Evolutionary conservation across 2,329 filamentous ascomycete genomes (phyloP), one percentile per base, ranked within the genome.

Genomic region (Cordyceps cateniannulata): DNA sequence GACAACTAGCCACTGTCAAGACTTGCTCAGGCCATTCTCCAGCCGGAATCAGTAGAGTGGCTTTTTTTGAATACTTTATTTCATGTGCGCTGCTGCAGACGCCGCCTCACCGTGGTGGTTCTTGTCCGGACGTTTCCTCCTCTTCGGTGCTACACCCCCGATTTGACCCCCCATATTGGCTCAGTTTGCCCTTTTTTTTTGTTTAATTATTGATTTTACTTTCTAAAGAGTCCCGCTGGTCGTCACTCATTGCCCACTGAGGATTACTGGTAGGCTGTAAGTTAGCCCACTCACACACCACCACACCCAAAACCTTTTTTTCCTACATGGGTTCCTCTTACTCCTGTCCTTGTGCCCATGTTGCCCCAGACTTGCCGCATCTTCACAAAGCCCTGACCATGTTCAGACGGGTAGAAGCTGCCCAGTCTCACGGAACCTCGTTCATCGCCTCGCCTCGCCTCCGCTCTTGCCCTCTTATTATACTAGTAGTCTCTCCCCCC

Each of bases 301-400:
- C 47, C n/a, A n/a, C n/a, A n/a, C 9, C 40, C 44, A 45, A 22
- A 32, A 16, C 45, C 32, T 40, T 40, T 44, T 24, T 7, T 20
- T 27, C 5, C 20, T 8, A 42, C 51, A 56, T 56, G 42, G 53
- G 42, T 38, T 27, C 27, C 55, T 48, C 44, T 49, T 49, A 40
- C 32, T 49, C 16, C 29, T 35, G 7, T 8, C 53, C 53, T n/a
- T n/a, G n/a, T 54, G 53, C 42, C 53, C 53, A 47, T 56, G 20
- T 35, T 48, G n/a, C 55, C 55, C 55, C 55, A 50, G 55, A 58
- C 55, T 50, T 50, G 55, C 55, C 44, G 54, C 29, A 38, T 42
- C 44, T 27, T 40, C 25, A 16, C 22, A 38, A 35, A 40, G 40
- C 27, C 53, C 42, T 22, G 53, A 48, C 40, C 29, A 56, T 38